Conservation (phyloP, 1,284 basidiomycete species). For the Boletus sp. region DNA sequence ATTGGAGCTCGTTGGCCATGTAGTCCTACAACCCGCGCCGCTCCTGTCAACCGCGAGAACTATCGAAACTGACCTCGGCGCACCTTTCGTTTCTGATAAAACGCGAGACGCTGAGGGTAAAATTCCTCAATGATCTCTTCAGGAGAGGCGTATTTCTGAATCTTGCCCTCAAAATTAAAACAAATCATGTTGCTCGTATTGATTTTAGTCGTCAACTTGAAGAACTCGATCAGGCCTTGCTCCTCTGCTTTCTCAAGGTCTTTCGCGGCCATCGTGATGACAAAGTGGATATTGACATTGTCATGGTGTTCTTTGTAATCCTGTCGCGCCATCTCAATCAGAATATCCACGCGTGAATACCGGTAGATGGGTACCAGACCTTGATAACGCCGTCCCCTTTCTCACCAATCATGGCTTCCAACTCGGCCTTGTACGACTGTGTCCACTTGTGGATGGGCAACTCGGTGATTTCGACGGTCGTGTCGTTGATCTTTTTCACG, state of each 20-base stretch:
- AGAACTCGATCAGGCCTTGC: constrained; percentile 89
- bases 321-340: constrained; percentile 45
- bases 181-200: constrained; percentile 98
- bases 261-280: constrained; percentile 81
- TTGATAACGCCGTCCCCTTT: constrained; percentile 75
- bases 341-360: neutral
- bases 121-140: constrained; percentile 97
- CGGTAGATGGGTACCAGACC: constrained; percentile 41
- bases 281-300: constrained; percentile 91
- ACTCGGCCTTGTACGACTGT: constrained; percentile 86
- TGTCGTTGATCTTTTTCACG: constrained; percentile 80
- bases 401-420: constrained; percentile 79
- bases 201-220: constrained; percentile 87
- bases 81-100: constrained; percentile 95
- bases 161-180: constrained; percentile 96
- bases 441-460: constrained; percentile 98
- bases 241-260: constrained; percentile 87
- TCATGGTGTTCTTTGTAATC: constrained; percentile 98
- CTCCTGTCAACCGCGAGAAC: constrained; percentile 1
- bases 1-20: constrained; percentile 85
- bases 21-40: constrained; percentile 63
- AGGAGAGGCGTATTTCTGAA: constrained; percentile 89
- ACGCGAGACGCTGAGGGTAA: constrained; percentile 87
- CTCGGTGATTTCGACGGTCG: constrained; percentile 94
- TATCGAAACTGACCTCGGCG: neutral